These are phyloP conservation scores for Azolla pinnata DNA, from an alignment of 75 land plant species.

Conservation along the genomic window DNA sequence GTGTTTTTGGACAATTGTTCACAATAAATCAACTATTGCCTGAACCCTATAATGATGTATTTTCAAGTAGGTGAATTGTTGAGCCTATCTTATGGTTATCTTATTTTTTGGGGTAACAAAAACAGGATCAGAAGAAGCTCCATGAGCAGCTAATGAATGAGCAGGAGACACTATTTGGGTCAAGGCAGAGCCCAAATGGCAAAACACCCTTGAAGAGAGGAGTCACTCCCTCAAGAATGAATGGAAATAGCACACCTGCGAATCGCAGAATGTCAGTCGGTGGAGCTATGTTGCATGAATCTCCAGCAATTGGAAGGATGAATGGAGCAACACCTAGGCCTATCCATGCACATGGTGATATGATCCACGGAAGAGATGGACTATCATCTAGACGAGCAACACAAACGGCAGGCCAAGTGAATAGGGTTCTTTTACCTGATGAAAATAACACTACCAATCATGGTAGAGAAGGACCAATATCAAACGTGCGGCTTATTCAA, in stretches of 20 bases:
- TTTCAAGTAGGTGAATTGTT: not conserved
- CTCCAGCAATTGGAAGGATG: not conserved
- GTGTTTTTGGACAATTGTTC: too few relatives aligned
- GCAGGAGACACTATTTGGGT: constrained; percentile 68
- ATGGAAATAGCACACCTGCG: constrained; percentile 32
- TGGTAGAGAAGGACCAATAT: not conserved
- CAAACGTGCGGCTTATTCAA: not conserved
- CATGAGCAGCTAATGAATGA: constrained; percentile 81
- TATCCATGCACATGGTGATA: not conserved
- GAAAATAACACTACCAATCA: not conserved
- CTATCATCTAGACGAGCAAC: too few relatives aligned
- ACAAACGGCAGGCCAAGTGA: not conserved
- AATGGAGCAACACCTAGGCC: not conserved
- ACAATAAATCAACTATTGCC: too few relatives aligned
- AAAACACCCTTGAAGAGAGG: constrained; percentile 15
- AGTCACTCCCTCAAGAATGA: constrained; percentile 27
- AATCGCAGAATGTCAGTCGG: constrained; percentile 60
- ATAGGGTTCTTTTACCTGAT: not conserved
- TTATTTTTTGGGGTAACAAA: not conserved
- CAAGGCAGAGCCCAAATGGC: constrained; percentile 80
- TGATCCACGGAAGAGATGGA: not conserved
- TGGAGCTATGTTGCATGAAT: constrained; percentile 24
- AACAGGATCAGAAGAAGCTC: constrained; percentile 75
- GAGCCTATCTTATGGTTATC: not conserved
- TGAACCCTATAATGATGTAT: too few relatives aligned